Percentiles rank a stretch among this genome's conserved stretches.
Conservation (phyloP, 2,329 filamentous ascomycete species). For the Colletotrichum sp. region DNA sequence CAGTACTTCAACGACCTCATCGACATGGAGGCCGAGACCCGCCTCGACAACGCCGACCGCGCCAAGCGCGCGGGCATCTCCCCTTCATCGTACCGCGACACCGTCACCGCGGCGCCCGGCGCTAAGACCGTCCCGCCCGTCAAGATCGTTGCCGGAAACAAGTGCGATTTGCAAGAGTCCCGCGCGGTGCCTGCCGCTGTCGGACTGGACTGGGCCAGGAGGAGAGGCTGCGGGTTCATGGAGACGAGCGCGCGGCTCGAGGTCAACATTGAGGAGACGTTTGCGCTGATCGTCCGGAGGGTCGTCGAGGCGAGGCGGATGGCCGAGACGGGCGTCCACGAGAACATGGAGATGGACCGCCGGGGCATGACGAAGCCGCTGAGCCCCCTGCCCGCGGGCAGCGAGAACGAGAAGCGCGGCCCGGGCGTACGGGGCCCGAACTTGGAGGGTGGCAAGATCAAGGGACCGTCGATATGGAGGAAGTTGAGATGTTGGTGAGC, state of each 20-base stretch:
- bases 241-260: slow-evolving; percentile 84
- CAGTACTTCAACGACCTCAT: slow-evolving; percentile 84
- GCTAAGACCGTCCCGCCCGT: slow-evolving; percentile 69
- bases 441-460: slow-evolving; percentile 46
- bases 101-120: slow-evolving; percentile 37
- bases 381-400: slow-evolving; percentile 51
- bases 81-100: slow-evolving; percentile 31
- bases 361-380: slow-evolving; percentile 64
- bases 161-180: slow-evolving; percentile 78
- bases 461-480: slow-evolving; percentile 58
- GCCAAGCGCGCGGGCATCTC: slow-evolving; percentile 49
- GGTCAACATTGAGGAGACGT: slow-evolving; percentile 90
- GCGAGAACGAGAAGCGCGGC: slow-evolving; percentile 49
- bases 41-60: slow-evolving; percentile 65
- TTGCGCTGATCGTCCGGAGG: slow-evolving; percentile 71
- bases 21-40: slow-evolving; percentile 79
- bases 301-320: slow-evolving; percentile 63
- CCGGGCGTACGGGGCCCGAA: slow-evolving; percentile 50
- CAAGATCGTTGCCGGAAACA: slow-evolving; percentile 87
- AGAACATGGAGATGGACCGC: slow-evolving; percentile 49
- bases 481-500: slow-evolving; percentile 60
- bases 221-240: slow-evolving; percentile 82
- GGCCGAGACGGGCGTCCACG: slow-evolving; percentile 52
- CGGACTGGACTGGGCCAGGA: slow-evolving; percentile 79
- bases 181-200: slow-evolving; percentile 72